A percentile compares a stretch with the other conserved stretches of the same genome.
Conservation (phyloP, 2,329 filamentous ascomycete species). For the Venturia nashicola region DNA sequence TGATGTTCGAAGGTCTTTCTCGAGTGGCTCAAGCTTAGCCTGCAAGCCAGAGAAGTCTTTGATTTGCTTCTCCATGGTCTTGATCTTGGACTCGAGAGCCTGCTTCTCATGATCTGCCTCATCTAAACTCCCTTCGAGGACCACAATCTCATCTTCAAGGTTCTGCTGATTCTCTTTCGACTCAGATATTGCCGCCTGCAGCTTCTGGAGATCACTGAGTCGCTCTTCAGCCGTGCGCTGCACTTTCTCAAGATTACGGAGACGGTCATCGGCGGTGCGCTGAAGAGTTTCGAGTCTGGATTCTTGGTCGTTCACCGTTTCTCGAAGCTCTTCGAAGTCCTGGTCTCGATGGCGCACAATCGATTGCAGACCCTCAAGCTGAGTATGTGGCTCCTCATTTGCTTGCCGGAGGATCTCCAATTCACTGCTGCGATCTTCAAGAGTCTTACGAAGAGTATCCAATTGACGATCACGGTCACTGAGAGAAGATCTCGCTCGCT, state of each 20-base stretch:
- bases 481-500: constrained; percentile 18
- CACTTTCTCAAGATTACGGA: constrained; percentile 25
- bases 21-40: constrained; percentile 32
- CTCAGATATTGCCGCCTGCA: constrained; percentile 11
- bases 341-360: constrained; percentile 31
- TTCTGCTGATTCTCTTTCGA: constrained; percentile 25
- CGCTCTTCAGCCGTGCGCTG: constrained; percentile 25
- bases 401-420: constrained; percentile 21
- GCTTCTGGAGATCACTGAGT: constrained; percentile 30
- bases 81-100: constrained; percentile 46
- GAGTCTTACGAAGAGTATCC: constrained; percentile 21
- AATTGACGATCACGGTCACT: constrained; percentile 23
- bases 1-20: constrained; percentile 21
- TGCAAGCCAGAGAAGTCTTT: constrained; percentile 33
- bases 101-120: constrained; percentile 37
- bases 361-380: constrained; percentile 28
- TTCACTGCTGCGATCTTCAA: constrained; percentile 25
- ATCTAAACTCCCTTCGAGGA: constrained; percentile 31
- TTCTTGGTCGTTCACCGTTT: constrained; percentile 24
- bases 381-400: constrained; percentile 24
- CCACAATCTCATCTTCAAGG: constrained; percentile 43
- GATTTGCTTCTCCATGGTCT: constrained; percentile 21
- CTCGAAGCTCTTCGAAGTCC: constrained; percentile 43
- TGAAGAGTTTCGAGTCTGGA: constrained; percentile 21
- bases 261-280: constrained; percentile 22